A percentile compares a stretch with the other conserved stretches of the same genome.
These are phyloP conservation scores for Rostrohypoxylon terebratum DNA, from an alignment of 495 filamentous ascomycete genomes.

Conservation along the genomic window DNA sequence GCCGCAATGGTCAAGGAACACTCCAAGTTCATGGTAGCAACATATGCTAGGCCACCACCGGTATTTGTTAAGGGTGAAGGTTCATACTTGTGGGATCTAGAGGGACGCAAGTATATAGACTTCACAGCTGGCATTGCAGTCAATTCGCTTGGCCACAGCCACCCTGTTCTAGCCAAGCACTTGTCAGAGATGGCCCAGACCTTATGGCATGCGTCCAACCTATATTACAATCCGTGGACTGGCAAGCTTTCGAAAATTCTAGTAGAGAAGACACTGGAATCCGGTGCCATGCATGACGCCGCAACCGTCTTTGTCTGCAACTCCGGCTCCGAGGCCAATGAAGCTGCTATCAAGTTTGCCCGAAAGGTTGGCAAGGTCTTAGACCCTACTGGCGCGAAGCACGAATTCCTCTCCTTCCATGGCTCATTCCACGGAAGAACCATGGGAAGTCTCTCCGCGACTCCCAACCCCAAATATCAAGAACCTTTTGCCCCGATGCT, in stretches of 20 bases:
- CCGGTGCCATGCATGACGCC: constrained; percentile 83
- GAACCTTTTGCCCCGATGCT: constrained; percentile 94
- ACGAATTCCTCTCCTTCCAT: constrained; percentile 88
- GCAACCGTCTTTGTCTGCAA: constrained; percentile 93
- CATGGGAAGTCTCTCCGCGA: constrained; percentile 91
- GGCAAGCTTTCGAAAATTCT: constrained; percentile 86
- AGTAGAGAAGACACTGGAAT: constrained; percentile 77
- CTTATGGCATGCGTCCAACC: constrained; percentile 89
- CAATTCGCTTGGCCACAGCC: constrained; percentile 89
- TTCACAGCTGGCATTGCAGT: constrained; percentile 97
- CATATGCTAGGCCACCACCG: constrained; percentile 90
- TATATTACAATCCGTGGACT: constrained; percentile 96
- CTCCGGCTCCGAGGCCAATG: constrained; percentile 94
- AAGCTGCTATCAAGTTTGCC: constrained; percentile 96
- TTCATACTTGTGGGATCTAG: constrained; percentile 88
- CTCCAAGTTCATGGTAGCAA: constrained; percentile 89
- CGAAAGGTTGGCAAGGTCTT: constrained; percentile 85
- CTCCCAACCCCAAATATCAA: constrained; percentile 99
- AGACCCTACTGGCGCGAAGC: constrained; percentile 77
- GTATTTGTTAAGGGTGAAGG: constrained; percentile 90
- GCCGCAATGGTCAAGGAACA: constrained; percentile 77
- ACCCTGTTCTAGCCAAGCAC: constrained; percentile 72
- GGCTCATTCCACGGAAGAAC: constrained; percentile 96
- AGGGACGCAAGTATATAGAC: constrained; percentile 90
- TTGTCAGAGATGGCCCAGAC: constrained; percentile 79